Evolutionary conservation across 106 monocot genomes (phyloP).

Genomic region (Acorus gramineus): DNA sequence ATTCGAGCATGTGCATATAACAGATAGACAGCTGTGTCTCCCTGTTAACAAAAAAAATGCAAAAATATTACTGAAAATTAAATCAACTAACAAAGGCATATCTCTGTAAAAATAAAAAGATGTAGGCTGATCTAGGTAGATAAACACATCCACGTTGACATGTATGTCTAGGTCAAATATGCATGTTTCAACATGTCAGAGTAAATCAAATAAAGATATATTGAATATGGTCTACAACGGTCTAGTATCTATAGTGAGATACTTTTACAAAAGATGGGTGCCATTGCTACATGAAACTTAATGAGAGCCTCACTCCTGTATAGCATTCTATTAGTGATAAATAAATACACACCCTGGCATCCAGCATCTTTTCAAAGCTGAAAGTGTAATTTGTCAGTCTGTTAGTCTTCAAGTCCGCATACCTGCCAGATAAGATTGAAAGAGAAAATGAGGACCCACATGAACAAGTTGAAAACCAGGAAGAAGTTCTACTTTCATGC

Average conservation of each 20-base stretch:
- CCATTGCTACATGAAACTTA: too few species aligned
- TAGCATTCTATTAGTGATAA: background rate
- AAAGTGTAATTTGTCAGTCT: conserved; percentile 84
- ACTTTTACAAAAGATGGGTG: too few species aligned
- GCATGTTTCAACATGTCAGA: too few species aligned
- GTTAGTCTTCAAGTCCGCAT: conserved; percentile 97
- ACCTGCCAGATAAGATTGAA: conserved; percentile 30
- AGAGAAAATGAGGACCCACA: background rate
- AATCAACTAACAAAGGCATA: background rate
- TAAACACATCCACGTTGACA: too few species aligned
- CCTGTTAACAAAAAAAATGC: conserved; percentile 22
- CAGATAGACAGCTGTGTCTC: conserved; percentile 94
- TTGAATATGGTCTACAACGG: too few species aligned
- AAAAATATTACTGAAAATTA: too few species aligned
- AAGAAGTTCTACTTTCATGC: too few species aligned
- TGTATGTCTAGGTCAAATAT: too few species aligned
- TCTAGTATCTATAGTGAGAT: too few species aligned
- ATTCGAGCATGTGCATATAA: conserved; percentile 98
- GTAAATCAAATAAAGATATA: too few species aligned
- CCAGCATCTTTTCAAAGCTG: conserved; percentile 92
- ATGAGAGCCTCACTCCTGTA: too few species aligned
- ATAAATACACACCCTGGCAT: conserved; percentile 60
- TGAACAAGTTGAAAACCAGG: too few species aligned
- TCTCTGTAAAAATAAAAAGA: conserved; percentile 31
- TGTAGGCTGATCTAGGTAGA: background rate